Conservation (phyloP, 2,329 filamentous ascomycete genomes). For the Neofusicoccum kwambonambiense region DNA sequence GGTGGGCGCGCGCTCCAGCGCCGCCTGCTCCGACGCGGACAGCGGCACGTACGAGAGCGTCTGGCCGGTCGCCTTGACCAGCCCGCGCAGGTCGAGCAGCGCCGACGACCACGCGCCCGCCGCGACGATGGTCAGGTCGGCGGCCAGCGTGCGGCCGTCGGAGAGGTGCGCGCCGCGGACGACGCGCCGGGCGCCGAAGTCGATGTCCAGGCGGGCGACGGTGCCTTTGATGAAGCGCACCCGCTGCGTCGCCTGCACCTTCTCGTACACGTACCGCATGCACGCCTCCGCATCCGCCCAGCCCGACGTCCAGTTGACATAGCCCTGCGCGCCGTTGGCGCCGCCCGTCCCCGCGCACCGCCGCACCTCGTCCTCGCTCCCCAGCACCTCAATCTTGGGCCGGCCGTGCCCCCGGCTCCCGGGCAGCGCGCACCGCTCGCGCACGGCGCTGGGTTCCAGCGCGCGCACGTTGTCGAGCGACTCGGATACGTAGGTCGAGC, state of each 20-base stretch:
- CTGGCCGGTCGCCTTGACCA: constrained; percentile 79
- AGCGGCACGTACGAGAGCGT: constrained; percentile 75
- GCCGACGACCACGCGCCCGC: constrained; percentile 83
- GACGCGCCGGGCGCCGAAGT: constrained; percentile 34
- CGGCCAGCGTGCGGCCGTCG: constrained; percentile 53
- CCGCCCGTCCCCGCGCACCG: constrained; percentile 42
- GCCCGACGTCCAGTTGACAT: constrained; percentile 70
- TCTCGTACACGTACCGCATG: constrained; percentile 63
- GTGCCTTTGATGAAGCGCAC: constrained; percentile 53
- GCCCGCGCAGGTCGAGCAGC: constrained; percentile 74
- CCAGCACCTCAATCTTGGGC: constrained; percentile 35
- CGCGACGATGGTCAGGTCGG: constrained; percentile 75
- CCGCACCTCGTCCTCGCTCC: constrained; percentile 38
- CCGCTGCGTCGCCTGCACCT: constrained; percentile 55
- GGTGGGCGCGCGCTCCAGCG: constrained; percentile 66
- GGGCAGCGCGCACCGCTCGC: constrained; percentile 22
- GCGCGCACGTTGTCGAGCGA: constrained; percentile 36
- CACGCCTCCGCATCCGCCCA: constrained; percentile 77
- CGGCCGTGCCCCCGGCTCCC: constrained; percentile 20
- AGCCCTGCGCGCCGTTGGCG: constrained; percentile 62
- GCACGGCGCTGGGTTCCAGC: constrained; percentile 24
- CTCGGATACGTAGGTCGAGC: constrained; percentile 40
- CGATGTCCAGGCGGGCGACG: constrained; percentile 43
- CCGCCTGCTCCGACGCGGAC: constrained; percentile 66
- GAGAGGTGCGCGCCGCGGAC: constrained; percentile 61